phyloP scores from a whole-genome alignment of 768 basidiomycete species.

The Xerocomellus dryophilus region DNA sequence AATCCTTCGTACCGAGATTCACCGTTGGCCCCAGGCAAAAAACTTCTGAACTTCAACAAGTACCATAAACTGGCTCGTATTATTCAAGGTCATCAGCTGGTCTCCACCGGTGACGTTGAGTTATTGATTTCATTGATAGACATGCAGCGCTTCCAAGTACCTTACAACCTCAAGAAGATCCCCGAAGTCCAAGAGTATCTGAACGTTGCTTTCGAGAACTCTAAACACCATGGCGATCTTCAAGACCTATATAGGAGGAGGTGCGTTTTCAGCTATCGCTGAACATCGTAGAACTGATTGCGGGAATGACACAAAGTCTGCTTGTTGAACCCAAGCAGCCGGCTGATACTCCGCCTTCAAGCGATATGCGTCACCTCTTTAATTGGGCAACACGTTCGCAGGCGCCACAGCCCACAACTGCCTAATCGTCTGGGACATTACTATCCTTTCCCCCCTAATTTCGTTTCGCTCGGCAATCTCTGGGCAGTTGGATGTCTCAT shows the following conservation, averaged over 20 bases:
- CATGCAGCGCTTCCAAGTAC: conserved; percentile 88
- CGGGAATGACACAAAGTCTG: conserved; percentile 43
- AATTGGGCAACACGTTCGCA: conserved; percentile 70
- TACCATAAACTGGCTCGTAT: conserved; percentile 89
- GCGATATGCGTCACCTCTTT: conserved; percentile 78
- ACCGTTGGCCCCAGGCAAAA: conserved; percentile 69
- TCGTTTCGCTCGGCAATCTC: background rate
- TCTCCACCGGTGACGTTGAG: background rate
- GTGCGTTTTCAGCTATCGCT: conserved; percentile 37
- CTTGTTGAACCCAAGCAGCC: conserved; percentile 82
- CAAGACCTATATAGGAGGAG: conserved; percentile 85
- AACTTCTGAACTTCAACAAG: conserved; percentile 93
- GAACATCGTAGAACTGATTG: background rate
- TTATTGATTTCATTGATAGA: conserved; percentile 41
- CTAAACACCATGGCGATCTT: conserved; percentile 75
- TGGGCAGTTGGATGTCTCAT: conserved; percentile 17
- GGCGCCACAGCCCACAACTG: conserved; percentile 37
- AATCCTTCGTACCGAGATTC: conserved; percentile 84
- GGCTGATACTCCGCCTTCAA: conserved; percentile 59
- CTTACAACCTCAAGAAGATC: conserved; percentile 84
- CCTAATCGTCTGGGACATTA: conserved; percentile 25
- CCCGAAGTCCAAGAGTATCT: conserved; percentile 85
- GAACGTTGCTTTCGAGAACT: conserved; percentile 67
- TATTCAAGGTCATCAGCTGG: conserved; percentile 58
- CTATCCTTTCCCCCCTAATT: conserved; percentile 14